Base-by-base conservation (phyloP, 2,329 filamentous ascomycete genomes). In the Furcasterigmium furcatum region DNA sequence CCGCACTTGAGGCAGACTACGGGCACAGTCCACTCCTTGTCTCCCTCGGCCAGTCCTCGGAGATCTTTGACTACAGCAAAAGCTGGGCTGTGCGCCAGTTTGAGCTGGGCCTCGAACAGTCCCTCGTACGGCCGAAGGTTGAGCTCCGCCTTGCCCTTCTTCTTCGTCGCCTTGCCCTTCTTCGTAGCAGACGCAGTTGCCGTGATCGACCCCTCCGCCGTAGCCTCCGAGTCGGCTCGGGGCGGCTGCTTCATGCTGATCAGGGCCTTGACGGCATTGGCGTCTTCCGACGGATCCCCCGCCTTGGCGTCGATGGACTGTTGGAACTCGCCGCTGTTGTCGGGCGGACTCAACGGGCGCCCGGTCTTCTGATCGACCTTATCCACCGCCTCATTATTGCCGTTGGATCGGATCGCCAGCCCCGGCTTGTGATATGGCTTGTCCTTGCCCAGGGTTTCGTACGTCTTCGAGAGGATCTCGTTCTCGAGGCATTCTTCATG, bases 401-500 rank as follows among this genome's bases (percentile, higher is more conserved):
- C 35, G 29, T 49, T 44, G 30, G 27, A 44, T 35, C 41, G 44
- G 14, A 25, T 56, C 44, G 64, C 43, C n/a, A 61, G 62, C 18
- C 63, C 56, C 12, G 62, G 54, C 34, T 66, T 59, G 53, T 80
- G 74, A 14, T 43, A 27, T 3, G 78, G 76, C 51, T 70, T 76
- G 46, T 75, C 69, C 42, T 61, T 66, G 30, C 78, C 76, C 8
- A 82, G 64, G 44, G 68, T 68, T 24, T 72, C 64, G 56, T 69
- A 80, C 1, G 76, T 72, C 24, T 67, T 67, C 55, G 68, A 62
- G 12, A 84, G 67, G 4, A 75, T 70, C 13, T 79, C 74, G 53
- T 81, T 73, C 25, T 73, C 66, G n/a, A 86, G 66, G 53, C 82
- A 86, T 38, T 82, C 75, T 46, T 80, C 73, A 53, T 86, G 82